Evolutionary conservation across 2,329 filamentous ascomycete genomes (phyloP), one percentile per base, ranked within the genome.

Genomic region (Didymosphaeria variabile): DNA sequence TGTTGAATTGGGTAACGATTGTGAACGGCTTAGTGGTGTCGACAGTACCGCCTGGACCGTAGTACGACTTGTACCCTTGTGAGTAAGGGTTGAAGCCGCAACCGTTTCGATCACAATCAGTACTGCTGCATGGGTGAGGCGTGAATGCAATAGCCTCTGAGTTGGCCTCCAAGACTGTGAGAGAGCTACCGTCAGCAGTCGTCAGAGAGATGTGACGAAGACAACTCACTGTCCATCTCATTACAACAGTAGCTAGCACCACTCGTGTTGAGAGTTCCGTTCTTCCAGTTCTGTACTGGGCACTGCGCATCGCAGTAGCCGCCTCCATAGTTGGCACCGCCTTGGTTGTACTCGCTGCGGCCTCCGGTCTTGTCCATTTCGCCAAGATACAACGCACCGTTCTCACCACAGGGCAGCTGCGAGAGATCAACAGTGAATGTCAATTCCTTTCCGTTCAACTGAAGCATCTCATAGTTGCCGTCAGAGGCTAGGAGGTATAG

Each of bases 311-410:
- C 52, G 26, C 52, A 55, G 52, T 55, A 55, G 9, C 52, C 52
- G 31, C 84, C 86, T 54, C 85, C 85, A 71, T 85, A 86, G 72
- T 83, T 83, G 67, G 86, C 85, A 52, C 79, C 78, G 40, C 78
- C 78, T 62, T 77, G 74, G 69, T 80, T 87, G 63, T 67, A 74
- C 62, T 78, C 78, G 52, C 80, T 73, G 59, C 82, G 65, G 36
- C 87, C 89, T 67, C 90, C 90, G 68, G 89, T 86, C 9, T 82
- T 79, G n/a, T 85, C 82, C 87, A 89, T 90, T 68, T 82, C 78
- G 7, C 85, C 80, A 51, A 90, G 83, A 80, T 92, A 91, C 52
- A 92, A 80, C 49, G 90, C 90, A 46, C 88, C 89, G 75, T 91
- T 91, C 10, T 70, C 51, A 26, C 69, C 70, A 57, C 70, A 72